Evolutionary conservation across 768 basidiomycete genomes (phyloP).

Genomic region (Psilocybe azurescens): DNA sequence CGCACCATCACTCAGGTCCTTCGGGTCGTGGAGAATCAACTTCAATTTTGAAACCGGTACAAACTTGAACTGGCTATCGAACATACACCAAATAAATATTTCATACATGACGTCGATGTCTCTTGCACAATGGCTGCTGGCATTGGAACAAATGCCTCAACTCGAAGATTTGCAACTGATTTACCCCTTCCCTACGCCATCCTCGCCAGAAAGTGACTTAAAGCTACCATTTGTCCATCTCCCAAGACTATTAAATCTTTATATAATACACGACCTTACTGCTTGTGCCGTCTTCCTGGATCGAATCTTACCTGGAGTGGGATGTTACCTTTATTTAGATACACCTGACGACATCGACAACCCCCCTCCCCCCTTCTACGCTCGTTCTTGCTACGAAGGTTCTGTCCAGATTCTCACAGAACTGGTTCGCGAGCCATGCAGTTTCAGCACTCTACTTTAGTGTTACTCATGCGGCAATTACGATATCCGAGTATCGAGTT

Average conservation of each 20-base stretch:
- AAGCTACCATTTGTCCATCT: background rate
- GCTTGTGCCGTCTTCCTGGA: background rate
- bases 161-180: background rate
- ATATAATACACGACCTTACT: background rate
- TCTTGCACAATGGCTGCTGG: background rate
- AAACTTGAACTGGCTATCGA: background rate
- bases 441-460: background rate
- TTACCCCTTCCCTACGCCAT: background rate
- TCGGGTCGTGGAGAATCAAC: background rate
- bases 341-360: background rate
- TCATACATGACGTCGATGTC: slow-evolving; percentile 6
- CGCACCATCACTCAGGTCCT: background rate
- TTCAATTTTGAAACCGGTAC: background rate
- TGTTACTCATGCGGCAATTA: background rate
- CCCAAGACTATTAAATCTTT: background rate
- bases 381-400: background rate
- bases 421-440: background rate
- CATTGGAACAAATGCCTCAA: background rate
- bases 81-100: background rate
- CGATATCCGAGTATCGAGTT: background rate
- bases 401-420: background rate
- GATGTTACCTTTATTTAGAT: background rate
- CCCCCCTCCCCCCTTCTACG: background rate
- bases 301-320: background rate
- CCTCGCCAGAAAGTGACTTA: background rate